phyloP scores from a whole-genome alignment of 371 early-diverging fungal species.

The Polyrhizophydium stewartii region DNA sequence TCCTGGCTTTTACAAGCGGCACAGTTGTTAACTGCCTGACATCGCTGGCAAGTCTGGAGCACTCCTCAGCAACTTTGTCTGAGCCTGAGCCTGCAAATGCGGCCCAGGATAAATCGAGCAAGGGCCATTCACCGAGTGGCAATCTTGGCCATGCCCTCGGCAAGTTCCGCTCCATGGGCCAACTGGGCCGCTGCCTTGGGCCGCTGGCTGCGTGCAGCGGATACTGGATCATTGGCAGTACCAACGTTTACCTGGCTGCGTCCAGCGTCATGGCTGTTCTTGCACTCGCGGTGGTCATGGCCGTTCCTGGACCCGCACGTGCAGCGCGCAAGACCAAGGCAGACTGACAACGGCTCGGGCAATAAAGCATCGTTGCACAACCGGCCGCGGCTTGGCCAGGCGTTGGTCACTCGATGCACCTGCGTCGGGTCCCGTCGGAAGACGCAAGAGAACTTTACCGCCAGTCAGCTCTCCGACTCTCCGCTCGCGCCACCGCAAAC shows the following conservation, averaged over 20 bases:
- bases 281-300: slow-evolving; percentile 1
- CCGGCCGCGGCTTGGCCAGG: no score
- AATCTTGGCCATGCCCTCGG: slow-evolving; percentile 74
- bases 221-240: slow-evolving; percentile 81
- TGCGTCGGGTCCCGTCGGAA: no score
- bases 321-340: background rate
- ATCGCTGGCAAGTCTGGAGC: slow-evolving; percentile 52
- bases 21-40: slow-evolving; percentile 92
- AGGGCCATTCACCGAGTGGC: slow-evolving; percentile 1
- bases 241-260: slow-evolving; percentile 14
- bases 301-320: slow-evolving; percentile 1
- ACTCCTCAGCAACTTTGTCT: background rate
- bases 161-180: slow-evolving; percentile 82
- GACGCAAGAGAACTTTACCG: no score
- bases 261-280: slow-evolving; percentile 12
- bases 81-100: background rate
- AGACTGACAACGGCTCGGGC: background rate
- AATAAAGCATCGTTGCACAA: background rate
- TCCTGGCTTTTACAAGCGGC: slow-evolving; percentile 84
- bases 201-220: slow-evolving; percentile 80
- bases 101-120: background rate
- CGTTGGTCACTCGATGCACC: no score
- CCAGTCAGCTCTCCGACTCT: no score
- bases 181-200: slow-evolving; percentile 87
- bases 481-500: no score